These are phyloP conservation scores for Oryza meridionalis DNA, from an alignment of 176 grass and related monocot species.

Conservation along the genomic window DNA sequence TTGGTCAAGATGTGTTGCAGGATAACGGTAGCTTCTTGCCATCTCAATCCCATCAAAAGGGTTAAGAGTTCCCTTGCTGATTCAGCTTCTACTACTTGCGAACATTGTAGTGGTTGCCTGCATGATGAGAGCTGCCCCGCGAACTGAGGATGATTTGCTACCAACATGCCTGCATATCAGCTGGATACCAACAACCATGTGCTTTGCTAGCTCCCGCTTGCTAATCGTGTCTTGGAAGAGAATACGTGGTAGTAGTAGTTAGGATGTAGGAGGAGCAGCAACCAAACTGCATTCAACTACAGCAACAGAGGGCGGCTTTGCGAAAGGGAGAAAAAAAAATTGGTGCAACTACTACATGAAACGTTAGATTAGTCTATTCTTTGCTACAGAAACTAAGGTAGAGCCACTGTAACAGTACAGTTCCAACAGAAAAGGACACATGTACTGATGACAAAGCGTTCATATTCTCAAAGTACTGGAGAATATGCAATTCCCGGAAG, in stretches of 20 bases:
- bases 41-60: background rate
- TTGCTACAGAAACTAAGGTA: background rate
- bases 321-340: conserved; percentile 16
- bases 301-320: background rate
- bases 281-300: conserved; percentile 15
- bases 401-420: background rate
- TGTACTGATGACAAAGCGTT: background rate
- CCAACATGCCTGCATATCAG: background rate
- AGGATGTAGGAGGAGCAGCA: background rate
- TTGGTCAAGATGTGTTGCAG: background rate
- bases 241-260: conserved; percentile 4
- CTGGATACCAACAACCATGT: background rate
- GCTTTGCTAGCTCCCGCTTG: background rate
- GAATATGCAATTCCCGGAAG: background rate
- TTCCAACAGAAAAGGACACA: conserved; percentile 15
- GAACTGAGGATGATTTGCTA: conserved; percentile 8
- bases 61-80: background rate
- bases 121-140: background rate
- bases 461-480: background rate
- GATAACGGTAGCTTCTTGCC: background rate
- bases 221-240: background rate
- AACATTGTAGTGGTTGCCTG: background rate
- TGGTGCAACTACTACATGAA: conserved; percentile 17
- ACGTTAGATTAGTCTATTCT: background rate
- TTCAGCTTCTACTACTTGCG: background rate